Conservation (phyloP, 2,329 filamentous ascomycete species). For the Pseudogymnoascus sp. region DNA sequence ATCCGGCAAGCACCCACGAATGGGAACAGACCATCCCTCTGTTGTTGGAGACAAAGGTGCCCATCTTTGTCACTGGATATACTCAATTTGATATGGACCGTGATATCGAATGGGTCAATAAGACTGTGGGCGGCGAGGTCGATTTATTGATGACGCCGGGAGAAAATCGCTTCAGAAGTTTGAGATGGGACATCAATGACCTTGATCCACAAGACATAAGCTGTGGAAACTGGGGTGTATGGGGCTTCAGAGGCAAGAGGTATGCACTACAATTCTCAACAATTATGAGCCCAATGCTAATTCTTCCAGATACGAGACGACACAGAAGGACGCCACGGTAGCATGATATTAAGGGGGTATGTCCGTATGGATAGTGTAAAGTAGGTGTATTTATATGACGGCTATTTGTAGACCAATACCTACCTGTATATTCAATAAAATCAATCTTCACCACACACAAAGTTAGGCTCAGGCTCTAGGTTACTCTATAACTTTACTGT, state of each 20-base stretch:
- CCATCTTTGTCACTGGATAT: constrained; percentile 90
- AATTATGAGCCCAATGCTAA: constrained; percentile 12
- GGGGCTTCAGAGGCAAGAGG: constrained; percentile 96
- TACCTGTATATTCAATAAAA: constrained; percentile 7
- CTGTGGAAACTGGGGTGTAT: constrained; percentile 94
- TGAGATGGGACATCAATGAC: constrained; percentile 96
- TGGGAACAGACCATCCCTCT: constrained; percentile 87
- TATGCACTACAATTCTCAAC: constrained; percentile 35
- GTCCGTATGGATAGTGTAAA: neutral
- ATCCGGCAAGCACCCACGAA: constrained; percentile 86
- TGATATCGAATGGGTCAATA: constrained; percentile 81
- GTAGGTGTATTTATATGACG: constrained; percentile 6
- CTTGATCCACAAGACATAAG: constrained; percentile 88
- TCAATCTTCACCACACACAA: constrained; percentile 1
- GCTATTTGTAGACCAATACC: constrained; percentile 3
- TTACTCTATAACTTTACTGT: neutral
- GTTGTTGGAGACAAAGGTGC: constrained; percentile 89
- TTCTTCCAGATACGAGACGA: constrained; percentile 26
- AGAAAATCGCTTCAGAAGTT: constrained; percentile 86
- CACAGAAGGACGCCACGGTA: constrained; percentile 19
- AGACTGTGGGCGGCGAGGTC: constrained; percentile 81
- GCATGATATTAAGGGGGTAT: neutral
- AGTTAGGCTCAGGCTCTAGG: neutral
- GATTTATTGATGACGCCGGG: constrained; percentile 86
- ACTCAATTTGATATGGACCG: constrained; percentile 91